Evolutionary conservation across 164 flowering plant genomes (phyloP).

Genomic region (Hamamelis virginiana): DNA sequence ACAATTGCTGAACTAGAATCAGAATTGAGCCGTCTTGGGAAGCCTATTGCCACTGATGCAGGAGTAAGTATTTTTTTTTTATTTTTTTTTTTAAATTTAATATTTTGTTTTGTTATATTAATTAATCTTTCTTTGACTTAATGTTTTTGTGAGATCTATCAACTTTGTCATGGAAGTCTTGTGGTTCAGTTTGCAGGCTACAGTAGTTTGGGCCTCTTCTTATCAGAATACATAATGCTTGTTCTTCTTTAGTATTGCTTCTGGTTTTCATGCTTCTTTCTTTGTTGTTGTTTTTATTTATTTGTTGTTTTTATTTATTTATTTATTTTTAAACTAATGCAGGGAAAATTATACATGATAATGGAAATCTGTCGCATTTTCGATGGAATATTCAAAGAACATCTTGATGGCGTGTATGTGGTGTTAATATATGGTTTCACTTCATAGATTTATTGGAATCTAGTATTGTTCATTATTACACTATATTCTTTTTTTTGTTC

Average conservation of each 20-base stretch:
- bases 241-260: background rate
- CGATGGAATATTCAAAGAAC: slow-evolving; percentile 82
- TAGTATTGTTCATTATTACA: background rate
- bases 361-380: slow-evolving; percentile 81
- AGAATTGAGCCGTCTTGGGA: slow-evolving; percentile 81
- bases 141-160: background rate
- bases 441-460: background rate
- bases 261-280: background rate
- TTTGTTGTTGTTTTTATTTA: slow-evolving; percentile 5
- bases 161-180: background rate
- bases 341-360: slow-evolving; percentile 79
- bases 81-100: background rate
- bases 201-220: background rate
- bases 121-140: background rate
- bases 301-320: no score
- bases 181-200: background rate
- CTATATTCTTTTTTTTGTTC: background rate
- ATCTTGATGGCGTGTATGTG: slow-evolving; percentile 84
- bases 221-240: background rate
- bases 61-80: slow-evolving; percentile 54
- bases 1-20: slow-evolving; percentile 73
- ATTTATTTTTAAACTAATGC: slow-evolving; percentile 12
- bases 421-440: background rate
- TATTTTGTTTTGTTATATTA: background rate
- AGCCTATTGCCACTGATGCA: slow-evolving; percentile 78